Percentiles rank a stretch among this genome's conserved stretches.
Conservation (phyloP, 805 yeast species). For the Nakazawaea wickerhamii region DNA sequence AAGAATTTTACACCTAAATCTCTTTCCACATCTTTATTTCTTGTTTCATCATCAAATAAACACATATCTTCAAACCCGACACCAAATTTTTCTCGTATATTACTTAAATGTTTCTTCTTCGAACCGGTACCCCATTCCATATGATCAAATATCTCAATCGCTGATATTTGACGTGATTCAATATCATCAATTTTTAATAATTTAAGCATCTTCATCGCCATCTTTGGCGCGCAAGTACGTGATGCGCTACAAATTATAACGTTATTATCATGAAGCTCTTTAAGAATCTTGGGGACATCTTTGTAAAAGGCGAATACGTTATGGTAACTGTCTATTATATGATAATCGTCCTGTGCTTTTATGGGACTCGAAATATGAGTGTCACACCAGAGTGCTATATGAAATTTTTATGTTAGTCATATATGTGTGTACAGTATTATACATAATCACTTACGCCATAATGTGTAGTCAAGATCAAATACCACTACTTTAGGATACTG, state of each 20-base stretch:
- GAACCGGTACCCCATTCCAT: conserved; percentile 68
- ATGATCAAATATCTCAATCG: conserved; percentile 47
- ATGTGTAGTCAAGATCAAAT: conserved; percentile 69
- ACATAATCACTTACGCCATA: conserved; percentile 53
- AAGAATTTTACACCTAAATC: conserved; percentile 65
- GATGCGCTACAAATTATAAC: conserved; percentile 67
- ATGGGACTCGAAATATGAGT: conserved; percentile 61
- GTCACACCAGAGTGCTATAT: conserved; percentile 62
- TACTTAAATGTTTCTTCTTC: conserved; percentile 50
- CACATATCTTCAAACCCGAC: conserved; percentile 44
- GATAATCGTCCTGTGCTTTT: conserved; percentile 27
- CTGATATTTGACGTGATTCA: conserved; percentile 25
- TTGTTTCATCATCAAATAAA: conserved; percentile 71
- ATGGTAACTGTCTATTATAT: conserved; percentile 50
- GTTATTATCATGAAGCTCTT: conserved; percentile 40
- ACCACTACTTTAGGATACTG: conserved; percentile 50
- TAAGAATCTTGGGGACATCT: conserved; percentile 63
- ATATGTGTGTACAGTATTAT: not conserved
- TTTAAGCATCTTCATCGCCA: conserved; percentile 61
- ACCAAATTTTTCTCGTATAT: conserved; percentile 42
- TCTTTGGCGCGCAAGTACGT: conserved; percentile 71
- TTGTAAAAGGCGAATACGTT: conserved; percentile 51
- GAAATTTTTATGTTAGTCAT: not conserved
- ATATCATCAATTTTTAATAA: conserved; percentile 46
- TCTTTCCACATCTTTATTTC: conserved; percentile 70